Base-by-base conservation (phyloP, 1,139 yeast species). In the Casaregolazyma lundiana region DNA sequence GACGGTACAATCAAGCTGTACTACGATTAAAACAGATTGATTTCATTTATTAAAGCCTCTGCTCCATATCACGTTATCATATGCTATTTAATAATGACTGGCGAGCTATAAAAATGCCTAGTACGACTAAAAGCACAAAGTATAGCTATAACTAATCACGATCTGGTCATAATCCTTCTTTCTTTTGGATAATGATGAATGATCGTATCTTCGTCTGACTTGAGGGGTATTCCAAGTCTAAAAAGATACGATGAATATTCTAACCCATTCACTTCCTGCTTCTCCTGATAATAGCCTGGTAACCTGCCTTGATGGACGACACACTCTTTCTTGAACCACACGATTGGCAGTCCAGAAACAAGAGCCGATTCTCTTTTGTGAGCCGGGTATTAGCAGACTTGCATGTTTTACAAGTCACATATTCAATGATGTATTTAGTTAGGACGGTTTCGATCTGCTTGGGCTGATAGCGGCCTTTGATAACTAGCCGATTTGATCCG, bases 261-360 rank as follows among this genome's bases (percentile, higher is more conserved):
- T 9, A 20, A 32, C 15, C 26, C 7, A 11, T 17, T 35, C 35
- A 45, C 43, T 50, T 51, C 47, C 53, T 53, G 72, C 81, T 81
- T 50, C 67, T 62, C 46, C 66, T 58, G 53, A 68, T 66, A 51
- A 66, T 88, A 84, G 98, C 99, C 75, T 90, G 97, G 95, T 88
- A 92, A 82, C 99, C 99, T 47, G 97, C 87, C 80, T 94, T 92
- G 71, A 94, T 94, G 43, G 96, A 88, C 57, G 95, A 83, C 51
- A 92, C 99, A 44, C 97, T 89, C 74, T 97, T 84, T 48, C 97
- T 84, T 43, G 96, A 87, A 58, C 98, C 98, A 77, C 99, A 92
- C 49, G 96, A 88, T 66, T 90, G 90, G 77, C 99, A 92, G 64
- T 92, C 95, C 75, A 94, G 78, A 77, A 92, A 92, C 76, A 87